These are phyloP conservation scores for Lyophyllum shimeji DNA, from an alignment of 768 basidiomycete species.

Conservation along the genomic window DNA sequence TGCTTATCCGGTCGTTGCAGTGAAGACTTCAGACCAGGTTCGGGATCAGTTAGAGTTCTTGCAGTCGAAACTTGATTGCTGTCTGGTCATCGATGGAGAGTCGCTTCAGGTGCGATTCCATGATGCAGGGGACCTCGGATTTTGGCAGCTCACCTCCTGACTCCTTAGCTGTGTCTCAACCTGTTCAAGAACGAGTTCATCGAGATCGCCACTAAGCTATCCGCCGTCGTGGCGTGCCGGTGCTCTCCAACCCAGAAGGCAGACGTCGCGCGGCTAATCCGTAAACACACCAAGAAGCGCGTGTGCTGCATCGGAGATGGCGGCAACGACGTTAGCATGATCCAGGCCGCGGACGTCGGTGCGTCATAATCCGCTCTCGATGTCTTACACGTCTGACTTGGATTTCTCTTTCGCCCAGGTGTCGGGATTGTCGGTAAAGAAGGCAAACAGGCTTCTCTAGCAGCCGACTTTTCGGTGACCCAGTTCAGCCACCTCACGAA, in stretches of 20 bases:
- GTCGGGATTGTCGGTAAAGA: conserved; percentile 99
- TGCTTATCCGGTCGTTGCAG: conserved; percentile 38
- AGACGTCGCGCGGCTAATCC: conserved; percentile 92
- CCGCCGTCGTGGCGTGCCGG: conserved; percentile 95
- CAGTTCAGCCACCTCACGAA: conserved; percentile 97
- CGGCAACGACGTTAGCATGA: conserved; percentile 99
- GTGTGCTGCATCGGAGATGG: conserved; percentile 99
- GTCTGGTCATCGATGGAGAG: conserved; percentile 97
- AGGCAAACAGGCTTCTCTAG: conserved; percentile 98
- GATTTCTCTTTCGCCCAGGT: conserved; percentile 43
- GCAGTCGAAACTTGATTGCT: conserved; percentile 93
- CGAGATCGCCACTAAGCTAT: conserved; percentile 92
- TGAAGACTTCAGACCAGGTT: conserved; percentile 80
- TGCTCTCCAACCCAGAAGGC: conserved; percentile 99
- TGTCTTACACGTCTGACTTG: neutral
- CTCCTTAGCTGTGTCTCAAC: conserved; percentile 78
- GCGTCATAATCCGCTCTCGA: conserved; percentile 34
- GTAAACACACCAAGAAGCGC: conserved; percentile 86
- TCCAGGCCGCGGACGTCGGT: conserved; percentile 99
- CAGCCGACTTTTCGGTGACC: conserved; percentile 96
- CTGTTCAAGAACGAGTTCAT: conserved; percentile 94
- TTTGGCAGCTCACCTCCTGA: neutral
- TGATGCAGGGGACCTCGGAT: neutral
- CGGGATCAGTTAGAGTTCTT: conserved; percentile 91
- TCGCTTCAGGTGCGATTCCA: conserved; percentile 74